phyloP scores from a whole-genome alignment of 192 early-diverging fungal species.

The Linnemannia zychae region DNA sequence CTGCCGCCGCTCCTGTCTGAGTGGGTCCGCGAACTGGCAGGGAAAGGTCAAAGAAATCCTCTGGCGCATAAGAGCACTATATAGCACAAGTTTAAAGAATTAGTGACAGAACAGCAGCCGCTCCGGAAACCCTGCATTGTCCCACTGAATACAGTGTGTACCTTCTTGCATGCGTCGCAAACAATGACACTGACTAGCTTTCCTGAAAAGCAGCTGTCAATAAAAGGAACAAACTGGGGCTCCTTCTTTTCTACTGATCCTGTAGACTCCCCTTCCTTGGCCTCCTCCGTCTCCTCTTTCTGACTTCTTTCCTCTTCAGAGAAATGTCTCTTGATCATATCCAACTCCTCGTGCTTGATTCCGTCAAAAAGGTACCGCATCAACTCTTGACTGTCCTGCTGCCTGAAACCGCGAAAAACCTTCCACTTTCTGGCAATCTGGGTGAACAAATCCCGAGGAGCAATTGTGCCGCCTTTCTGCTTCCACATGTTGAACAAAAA shows the following conservation, averaged over 20 bases:
- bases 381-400: slow-evolving; percentile 82
- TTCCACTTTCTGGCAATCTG: slow-evolving; percentile 63
- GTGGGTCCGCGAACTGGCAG: slow-evolving; percentile 60
- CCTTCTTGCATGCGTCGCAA: slow-evolving; percentile 73
- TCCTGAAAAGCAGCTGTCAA: slow-evolving; percentile 79
- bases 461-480: slow-evolving; percentile 44
- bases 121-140: neutral
- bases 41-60: slow-evolving; percentile 76
- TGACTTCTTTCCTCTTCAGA: slow-evolving; percentile 10
- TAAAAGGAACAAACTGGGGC: slow-evolving; percentile 57
- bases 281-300: neutral
- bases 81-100: neutral
- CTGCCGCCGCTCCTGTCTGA: neutral
- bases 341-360: slow-evolving; percentile 67
- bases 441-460: slow-evolving; percentile 67
- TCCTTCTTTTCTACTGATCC: neutral
- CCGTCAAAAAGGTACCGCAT: slow-evolving; percentile 74
- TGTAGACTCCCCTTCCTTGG: neutral
- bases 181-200: slow-evolving; percentile 77
- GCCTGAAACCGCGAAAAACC: slow-evolving; percentile 66
- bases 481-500: slow-evolving; percentile 50
- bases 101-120: neutral
- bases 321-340: slow-evolving; percentile 44
- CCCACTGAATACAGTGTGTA: slow-evolving; percentile 20
- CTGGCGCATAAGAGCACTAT: slow-evolving; percentile 66